phyloP scores from a whole-genome alignment of 2,329 filamentous ascomycete species.

The Botrytis galanthina region DNA sequence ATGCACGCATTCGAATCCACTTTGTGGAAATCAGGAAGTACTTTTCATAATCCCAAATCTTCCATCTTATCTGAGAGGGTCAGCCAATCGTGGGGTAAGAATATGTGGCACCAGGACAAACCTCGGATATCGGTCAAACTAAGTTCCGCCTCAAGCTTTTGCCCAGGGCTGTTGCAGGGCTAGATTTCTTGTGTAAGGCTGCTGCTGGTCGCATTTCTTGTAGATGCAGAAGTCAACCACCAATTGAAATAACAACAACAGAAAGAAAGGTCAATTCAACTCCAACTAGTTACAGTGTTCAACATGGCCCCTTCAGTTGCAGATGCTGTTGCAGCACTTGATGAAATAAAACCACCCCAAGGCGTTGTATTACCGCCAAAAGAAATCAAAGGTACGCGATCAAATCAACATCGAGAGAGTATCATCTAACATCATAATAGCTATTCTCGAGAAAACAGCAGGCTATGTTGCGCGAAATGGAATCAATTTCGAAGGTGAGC shows the following conservation, averaged over 20 bases:
- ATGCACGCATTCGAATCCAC: background rate
- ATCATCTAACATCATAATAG: conserved; percentile 39
- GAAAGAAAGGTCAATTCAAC: background rate
- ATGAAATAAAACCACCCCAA: conserved; percentile 73
- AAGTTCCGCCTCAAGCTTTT: background rate
- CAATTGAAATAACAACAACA: conserved; percentile 7
- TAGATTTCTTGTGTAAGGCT: conserved; percentile 7
- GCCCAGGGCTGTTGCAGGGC: background rate
- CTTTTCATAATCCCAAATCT: background rate
- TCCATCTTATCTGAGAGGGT: background rate
- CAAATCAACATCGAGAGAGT: conserved; percentile 35
- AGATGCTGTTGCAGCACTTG: conserved; percentile 52
- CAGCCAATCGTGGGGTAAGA: background rate
- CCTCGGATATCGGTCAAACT: conserved; percentile 2
- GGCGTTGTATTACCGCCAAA: conserved; percentile 82
- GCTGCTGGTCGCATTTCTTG: conserved; percentile 4
- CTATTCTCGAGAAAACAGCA: conserved; percentile 88
- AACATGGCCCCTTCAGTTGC: conserved; percentile 38
- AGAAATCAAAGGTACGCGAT: conserved; percentile 65
- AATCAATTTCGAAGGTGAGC: conserved; percentile 56
- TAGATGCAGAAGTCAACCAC: background rate
- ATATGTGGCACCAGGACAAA: background rate
- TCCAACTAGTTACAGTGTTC: background rate
- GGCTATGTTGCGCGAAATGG: conserved; percentile 78
- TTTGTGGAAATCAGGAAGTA: too few species aligned